Evolutionary conservation across 2,329 filamentous ascomycete species (phyloP).

Genomic region (Cylindrodendrum hubeiense): DNA sequence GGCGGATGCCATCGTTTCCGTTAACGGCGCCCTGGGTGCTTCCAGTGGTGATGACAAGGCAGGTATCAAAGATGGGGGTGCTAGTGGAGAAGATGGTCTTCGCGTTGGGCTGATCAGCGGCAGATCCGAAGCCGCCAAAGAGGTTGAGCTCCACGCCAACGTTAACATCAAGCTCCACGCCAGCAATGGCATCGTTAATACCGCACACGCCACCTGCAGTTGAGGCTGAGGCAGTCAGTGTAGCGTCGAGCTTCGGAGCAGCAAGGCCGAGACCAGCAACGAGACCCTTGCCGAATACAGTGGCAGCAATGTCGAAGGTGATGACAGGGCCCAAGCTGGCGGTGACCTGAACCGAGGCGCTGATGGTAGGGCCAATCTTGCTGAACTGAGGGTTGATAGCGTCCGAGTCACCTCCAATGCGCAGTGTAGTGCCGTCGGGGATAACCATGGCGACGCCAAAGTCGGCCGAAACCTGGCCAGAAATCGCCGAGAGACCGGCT

Average conservation of each 20-base stretch:
- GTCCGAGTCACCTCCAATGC: neutral
- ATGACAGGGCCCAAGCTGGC: conserved; percentile 7
- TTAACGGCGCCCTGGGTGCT: neutral
- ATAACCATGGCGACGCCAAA: conserved; percentile 8
- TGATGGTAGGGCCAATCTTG: conserved; percentile 13
- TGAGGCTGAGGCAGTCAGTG: neutral
- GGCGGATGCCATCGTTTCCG: neutral
- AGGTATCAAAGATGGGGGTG: conserved; percentile 7
- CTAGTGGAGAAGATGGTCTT: conserved; percentile 10
- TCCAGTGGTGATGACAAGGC: neutral
- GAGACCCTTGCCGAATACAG: conserved; percentile 3
- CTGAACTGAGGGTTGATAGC: conserved; percentile 12
- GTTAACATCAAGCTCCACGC: conserved; percentile 10
- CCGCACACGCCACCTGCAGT: neutral
- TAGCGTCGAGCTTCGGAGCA: neutral
- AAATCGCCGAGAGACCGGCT: neutral
- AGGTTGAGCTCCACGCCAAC: conserved; percentile 10
- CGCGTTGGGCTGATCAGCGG: conserved; percentile 9
- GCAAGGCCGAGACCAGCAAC: neutral
- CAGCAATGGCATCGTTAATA: neutral
- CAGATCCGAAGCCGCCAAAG: conserved; percentile 12
- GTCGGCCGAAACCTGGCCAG: neutral
- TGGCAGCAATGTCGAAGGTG: conserved; percentile 15
- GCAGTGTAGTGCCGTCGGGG: conserved; percentile 11
- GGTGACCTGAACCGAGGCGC: conserved; percentile 4